Conservation (phyloP, 805 yeast genomes). For the Ogataea trehaloabstinens region DNA sequence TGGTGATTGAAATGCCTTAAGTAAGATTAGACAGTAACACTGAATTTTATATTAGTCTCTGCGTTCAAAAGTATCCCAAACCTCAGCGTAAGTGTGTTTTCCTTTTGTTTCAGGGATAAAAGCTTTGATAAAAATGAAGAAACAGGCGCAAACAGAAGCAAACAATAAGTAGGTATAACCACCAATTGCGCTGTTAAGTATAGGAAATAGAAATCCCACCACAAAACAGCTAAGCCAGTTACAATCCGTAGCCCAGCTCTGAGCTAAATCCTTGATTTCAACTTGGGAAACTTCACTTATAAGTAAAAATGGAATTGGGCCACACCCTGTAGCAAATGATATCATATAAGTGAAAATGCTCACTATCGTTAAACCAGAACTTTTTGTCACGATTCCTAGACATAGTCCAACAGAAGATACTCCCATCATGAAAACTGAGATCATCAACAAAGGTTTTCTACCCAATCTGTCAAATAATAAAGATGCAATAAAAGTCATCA, state of each 20-base stretch:
- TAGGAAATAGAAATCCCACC: conserved; percentile 80
- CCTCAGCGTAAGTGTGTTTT: conserved; percentile 55
- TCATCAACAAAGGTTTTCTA: conserved; percentile 65
- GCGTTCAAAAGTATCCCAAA: conserved; percentile 46
- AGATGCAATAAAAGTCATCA: conserved; percentile 73
- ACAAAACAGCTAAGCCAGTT: conserved; percentile 90
- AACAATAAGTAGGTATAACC: conserved; percentile 78
- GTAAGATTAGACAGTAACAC: too few relatives aligned
- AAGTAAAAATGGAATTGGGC: conserved; percentile 91
- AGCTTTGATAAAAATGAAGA: conserved; percentile 44
- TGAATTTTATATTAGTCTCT: too few relatives aligned
- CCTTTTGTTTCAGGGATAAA: conserved; percentile 80
- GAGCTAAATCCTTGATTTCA: conserved; percentile 81
- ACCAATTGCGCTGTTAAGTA: conserved; percentile 61
- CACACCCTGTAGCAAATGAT: conserved; percentile 87
- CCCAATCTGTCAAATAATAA: conserved; percentile 74
- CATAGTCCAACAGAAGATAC: conserved; percentile 62
- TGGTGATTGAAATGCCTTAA: neutral
- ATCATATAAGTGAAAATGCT: conserved; percentile 75
- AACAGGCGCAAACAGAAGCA: conserved; percentile 52
- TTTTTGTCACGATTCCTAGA: conserved; percentile 53
- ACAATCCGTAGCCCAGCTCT: conserved; percentile 86
- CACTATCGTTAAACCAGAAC: conserved; percentile 50
- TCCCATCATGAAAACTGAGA: conserved; percentile 70
- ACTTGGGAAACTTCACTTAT: conserved; percentile 86